phyloP scores from a whole-genome alignment of 176 grass and related monocot species.

The Musa acuminata region DNA sequence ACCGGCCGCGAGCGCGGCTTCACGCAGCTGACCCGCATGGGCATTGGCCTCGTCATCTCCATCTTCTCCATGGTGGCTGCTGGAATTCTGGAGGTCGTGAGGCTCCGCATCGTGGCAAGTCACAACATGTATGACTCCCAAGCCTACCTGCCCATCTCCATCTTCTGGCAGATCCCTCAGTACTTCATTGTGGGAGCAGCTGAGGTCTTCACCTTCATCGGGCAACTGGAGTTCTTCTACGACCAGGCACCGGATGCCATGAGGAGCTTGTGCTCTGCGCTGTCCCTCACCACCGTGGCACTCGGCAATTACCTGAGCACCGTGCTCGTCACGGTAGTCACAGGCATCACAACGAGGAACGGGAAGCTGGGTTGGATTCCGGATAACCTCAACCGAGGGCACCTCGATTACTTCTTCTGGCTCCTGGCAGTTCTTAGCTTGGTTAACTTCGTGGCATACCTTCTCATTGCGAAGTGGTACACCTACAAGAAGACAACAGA shows the following conservation, averaged over 20 bases:
- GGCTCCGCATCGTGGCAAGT: neutral
- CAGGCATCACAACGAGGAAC: neutral
- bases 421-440: constrained; percentile 2
- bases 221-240: constrained; percentile 15
- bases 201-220: constrained; percentile 11
- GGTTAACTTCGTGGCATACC: neutral
- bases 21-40: constrained; percentile 10
- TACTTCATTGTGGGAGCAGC: constrained; percentile 12
- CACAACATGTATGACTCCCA: neutral
- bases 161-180: constrained; percentile 17
- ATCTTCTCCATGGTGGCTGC: constrained; percentile 7
- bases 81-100: constrained; percentile 2
- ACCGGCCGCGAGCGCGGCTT: neutral
- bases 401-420: constrained; percentile 17
- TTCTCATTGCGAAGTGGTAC: constrained; percentile 10
- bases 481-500: constrained; percentile 5
- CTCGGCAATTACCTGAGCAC: constrained; percentile 11
- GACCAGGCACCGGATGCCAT: constrained; percentile 12
- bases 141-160: neutral
- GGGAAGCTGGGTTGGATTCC: constrained; percentile 12
- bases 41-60: constrained; percentile 5
- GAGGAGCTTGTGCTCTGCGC: constrained; percentile 16
- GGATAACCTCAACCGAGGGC: constrained; percentile 7
- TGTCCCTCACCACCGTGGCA: neutral
- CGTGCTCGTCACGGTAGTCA: neutral